These are phyloP conservation scores for Phytopythium oedochilum DNA, from an alignment of 352 stramenopile genomes.

Conservation along the genomic window DNA sequence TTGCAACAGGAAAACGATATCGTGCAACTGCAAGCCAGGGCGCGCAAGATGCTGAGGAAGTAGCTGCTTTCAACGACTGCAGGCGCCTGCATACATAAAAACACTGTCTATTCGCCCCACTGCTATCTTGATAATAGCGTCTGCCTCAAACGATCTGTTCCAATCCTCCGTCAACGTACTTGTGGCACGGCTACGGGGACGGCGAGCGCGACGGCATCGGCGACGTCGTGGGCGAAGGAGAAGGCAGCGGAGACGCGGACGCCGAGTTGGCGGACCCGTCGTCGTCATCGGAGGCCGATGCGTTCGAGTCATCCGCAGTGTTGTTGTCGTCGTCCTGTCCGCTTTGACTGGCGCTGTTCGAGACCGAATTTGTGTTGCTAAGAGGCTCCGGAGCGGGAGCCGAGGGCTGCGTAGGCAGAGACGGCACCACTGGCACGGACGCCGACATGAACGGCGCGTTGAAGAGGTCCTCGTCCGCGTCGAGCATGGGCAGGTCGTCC, in stretches of 20 bases:
- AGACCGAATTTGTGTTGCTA: conserved; percentile 10
- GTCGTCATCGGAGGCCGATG: conserved; percentile 30
- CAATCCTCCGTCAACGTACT: background rate
- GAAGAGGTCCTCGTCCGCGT: conserved; percentile 61
- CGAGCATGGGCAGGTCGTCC: conserved; percentile 68
- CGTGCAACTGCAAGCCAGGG: conserved; percentile 28
- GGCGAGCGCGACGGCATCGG: conserved; percentile 56
- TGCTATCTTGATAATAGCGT: background rate
- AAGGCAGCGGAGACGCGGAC: conserved; percentile 49
- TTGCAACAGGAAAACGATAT: conserved; percentile 20
- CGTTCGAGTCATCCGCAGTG: conserved; percentile 35
- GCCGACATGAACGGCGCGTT: conserved; percentile 29
- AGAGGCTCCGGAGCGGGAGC: background rate
- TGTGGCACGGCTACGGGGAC: conserved; percentile 26
- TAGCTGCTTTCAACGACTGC: conserved; percentile 7
- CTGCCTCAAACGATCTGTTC: background rate
- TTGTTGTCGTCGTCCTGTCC: conserved; percentile 38
- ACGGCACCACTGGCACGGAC: background rate
- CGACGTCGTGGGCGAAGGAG: conserved; percentile 44
- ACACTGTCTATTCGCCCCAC: background rate
- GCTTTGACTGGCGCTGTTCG: conserved; percentile 15
- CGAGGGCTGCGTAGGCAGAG: background rate
- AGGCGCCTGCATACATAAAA: background rate
- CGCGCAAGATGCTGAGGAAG: conserved; percentile 27
- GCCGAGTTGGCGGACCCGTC: conserved; percentile 58